Percentiles rank a stretch among this genome's conserved stretches.
Evolutionary conservation across 768 basidiomycete species (phyloP).

Genomic region (Boletus tomentosulus): DNA sequence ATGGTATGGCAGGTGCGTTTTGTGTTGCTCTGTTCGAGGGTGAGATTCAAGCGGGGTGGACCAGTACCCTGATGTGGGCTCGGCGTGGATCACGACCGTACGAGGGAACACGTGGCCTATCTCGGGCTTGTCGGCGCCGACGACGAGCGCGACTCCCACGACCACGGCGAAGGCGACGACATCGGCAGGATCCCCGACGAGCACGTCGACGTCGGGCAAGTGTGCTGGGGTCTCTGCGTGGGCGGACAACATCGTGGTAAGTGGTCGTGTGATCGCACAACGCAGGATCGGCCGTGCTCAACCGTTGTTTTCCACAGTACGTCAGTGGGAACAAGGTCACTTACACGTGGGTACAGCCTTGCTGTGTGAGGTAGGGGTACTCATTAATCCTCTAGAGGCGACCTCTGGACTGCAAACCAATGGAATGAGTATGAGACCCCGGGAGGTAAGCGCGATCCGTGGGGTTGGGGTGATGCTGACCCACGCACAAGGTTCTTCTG

Average conservation of each 20-base stretch:
- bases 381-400: conserved; percentile 31
- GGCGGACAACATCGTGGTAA: conserved; percentile 34
- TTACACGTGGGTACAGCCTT: conserved; percentile 32
- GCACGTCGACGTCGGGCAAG: conserved; percentile 24
- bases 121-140: background rate
- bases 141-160: background rate
- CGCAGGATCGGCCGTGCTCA: too few species aligned
- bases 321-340: conserved; percentile 38
- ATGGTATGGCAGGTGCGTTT: too few species aligned
- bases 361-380: background rate
- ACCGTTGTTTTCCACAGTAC: too few species aligned
- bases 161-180: background rate
- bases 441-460: too few species aligned
- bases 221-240: conserved; percentile 45
- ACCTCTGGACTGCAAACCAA: conserved; percentile 47
- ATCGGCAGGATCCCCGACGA: conserved; percentile 17
- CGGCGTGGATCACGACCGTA: conserved; percentile 33
- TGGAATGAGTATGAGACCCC: conserved; percentile 41
- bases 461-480: conserved; percentile 5
- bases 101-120: conserved; percentile 37
- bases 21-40: conserved; percentile 19
- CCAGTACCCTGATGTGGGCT: conserved; percentile 46
- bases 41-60: background rate
- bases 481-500: conserved; percentile 37
- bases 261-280: conserved; percentile 10